A percentile compares a stretch with the other conserved stretches of the same genome.
These are phyloP conservation scores for Calvatia gigantea DNA, from an alignment of 768 basidiomycete species.

Conservation along the genomic window DNA sequence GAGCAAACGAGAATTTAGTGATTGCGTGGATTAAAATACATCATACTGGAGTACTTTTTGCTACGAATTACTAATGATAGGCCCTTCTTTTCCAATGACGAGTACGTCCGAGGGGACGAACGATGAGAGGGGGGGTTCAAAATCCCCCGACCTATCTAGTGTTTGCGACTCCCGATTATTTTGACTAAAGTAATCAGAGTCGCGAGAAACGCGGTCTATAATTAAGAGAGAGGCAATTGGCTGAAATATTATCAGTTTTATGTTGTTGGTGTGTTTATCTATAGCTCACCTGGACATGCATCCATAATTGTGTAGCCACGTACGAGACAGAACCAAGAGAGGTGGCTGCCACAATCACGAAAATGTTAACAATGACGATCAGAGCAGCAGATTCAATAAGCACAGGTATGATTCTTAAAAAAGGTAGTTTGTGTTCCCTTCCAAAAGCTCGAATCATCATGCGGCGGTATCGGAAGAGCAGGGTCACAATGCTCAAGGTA, in stretches of 20 bases:
- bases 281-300: background rate
- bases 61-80: too few species aligned
- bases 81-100: too few species aligned
- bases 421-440: slow-evolving; percentile 5
- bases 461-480: slow-evolving; percentile 9
- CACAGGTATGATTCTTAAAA: slow-evolving; percentile 11
- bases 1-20: too few species aligned
- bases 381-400: slow-evolving; percentile 16
- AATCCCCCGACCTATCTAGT: too few species aligned
- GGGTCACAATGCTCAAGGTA: slow-evolving; percentile 8
- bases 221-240: slow-evolving; percentile 2
- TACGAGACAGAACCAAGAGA: background rate
- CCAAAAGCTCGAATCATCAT: slow-evolving; percentile 10
- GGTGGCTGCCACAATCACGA: background rate
- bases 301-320: background rate
- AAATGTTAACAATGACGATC: slow-evolving; percentile 5
- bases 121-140: too few species aligned
- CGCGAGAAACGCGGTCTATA: background rate
- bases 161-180: too few species aligned
- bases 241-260: too few species aligned
- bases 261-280: too few species aligned
- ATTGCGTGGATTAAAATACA: too few species aligned
- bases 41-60: too few species aligned
- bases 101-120: too few species aligned
- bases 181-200: background rate